Evolutionary conservation across 495 filamentous ascomycete genomes (phyloP), one percentile per base, ranked within the genome.

Genomic region (Peziza echinospora): DNA sequence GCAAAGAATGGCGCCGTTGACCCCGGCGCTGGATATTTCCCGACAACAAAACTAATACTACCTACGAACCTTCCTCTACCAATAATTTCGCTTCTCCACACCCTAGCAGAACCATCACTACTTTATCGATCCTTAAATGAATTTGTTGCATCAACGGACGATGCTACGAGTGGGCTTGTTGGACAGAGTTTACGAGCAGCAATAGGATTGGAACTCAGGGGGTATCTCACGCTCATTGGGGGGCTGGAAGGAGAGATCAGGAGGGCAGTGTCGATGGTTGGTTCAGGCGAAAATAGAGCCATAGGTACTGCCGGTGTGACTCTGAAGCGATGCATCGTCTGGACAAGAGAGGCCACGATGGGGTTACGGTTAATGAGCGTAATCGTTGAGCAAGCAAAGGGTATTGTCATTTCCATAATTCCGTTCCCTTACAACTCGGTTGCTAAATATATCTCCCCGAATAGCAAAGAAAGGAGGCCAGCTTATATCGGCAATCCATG

Each of bases 301-400:
- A 71, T 86, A 39, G 76, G 82, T 9, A 93, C 85, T 53, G 81
- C 80, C 6, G 84, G 84, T n/a, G 87, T 99, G 21, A 96, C 89
- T 0, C 65, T 99, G 42, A 96, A 94, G 57, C 70, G 91, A 48
- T 99, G 89, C 57, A 80, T 96, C 17, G 77, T 99, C 13, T 99
- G 91, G 91, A 94, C 85, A 5, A 75, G 87, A 51, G 91, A 96
- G 62, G 84, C 91, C 5, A 94, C 91, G 4, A 91, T 96, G 82
- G 89, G 85, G 0, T 64, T 99, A 52, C 80, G 91, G 16, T 66
- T 99, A 45, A 85, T 99, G 84, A 86, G 80, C 51, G 53, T 92
- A 48, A 92, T 96, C 56, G 85, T 85, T 0, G 87, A 96, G 58
- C 78, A 93, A 62, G 78, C 84, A 40, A 78, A 76, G 49, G 79